phyloP scores from a whole-genome alignment of 805 yeast genomes.

The Candida morakotiae region DNA sequence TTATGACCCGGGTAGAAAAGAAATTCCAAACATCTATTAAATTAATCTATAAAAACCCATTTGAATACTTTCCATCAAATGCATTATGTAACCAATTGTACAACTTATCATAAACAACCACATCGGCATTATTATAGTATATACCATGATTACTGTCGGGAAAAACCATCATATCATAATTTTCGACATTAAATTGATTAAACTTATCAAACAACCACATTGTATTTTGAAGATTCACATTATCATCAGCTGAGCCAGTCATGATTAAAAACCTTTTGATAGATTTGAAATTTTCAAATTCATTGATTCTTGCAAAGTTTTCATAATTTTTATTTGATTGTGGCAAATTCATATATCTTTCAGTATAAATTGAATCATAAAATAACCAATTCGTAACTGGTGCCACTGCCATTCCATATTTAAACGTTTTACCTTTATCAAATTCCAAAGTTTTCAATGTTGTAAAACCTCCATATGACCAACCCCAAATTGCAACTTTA shows the following conservation, averaged over 20 bases:
- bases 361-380: conserved; percentile 92
- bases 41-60: conserved; percentile 4
- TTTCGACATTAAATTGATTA: conserved; percentile 50
- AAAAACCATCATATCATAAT: conserved; percentile 81
- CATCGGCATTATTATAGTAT: conserved; percentile 71
- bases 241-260: conserved; percentile 98
- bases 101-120: conserved; percentile 67
- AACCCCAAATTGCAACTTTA: conserved; percentile 89
- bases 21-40: too few species aligned
- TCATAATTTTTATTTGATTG: conserved; percentile 65
- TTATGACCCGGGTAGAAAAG: too few species aligned
- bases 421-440: conserved; percentile 71
- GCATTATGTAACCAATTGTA: conserved; percentile 65
- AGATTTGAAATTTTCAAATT: conserved; percentile 53
- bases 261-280: conserved; percentile 69
- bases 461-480: conserved; percentile 97
- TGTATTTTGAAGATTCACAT: conserved; percentile 92
- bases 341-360: conserved; percentile 89
- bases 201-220: conserved; percentile 70
- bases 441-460: conserved; percentile 85
- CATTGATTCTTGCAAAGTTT: conserved; percentile 46
- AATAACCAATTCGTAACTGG: conserved; percentile 95
- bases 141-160: conserved; percentile 94
- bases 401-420: conserved; percentile 92
- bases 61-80: conserved; percentile 29